Base-by-base conservation (phyloP, 1,139 yeast species). In the Candida labiduridarum region DNA sequence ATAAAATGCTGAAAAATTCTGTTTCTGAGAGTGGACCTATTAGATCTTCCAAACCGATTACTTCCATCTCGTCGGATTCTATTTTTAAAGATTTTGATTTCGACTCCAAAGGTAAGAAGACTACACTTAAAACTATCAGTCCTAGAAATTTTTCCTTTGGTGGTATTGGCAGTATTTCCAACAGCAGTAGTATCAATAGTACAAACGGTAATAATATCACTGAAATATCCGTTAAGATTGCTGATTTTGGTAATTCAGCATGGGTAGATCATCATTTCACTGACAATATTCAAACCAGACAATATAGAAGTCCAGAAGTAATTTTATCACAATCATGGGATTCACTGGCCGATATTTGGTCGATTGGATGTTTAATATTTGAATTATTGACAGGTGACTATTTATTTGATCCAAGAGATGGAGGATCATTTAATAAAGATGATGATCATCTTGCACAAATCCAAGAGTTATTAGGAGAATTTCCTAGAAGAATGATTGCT, bases 371-470 rank as follows among this genome's bases (percentile, higher is more conserved):
- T 69, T 75, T 90, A 59, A 72, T 86, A 5, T 89, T 89, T 65
- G 96, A 89, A 68, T 74, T 89, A 39, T 69, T 89, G 48, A 89
- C 96, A 3, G 96, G 96, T 4, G 96, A 90, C 66, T 89, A 85
- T 61, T 68, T 89, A 47, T 90, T 89, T 67, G 95, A 89, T 63
- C 96, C 96, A 10, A 87, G 83, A 50, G 79, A 78, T 49, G 90
- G 91, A 8, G 71, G 72, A 48, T 61, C 66, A 14, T 89, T 85
- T 62, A 69, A 78, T 52, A 87, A 87, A 63, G 91, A 88, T 64
- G 96, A 89, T 59, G 96, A 89, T 66, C 96, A 89, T 66, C 67
- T 89, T 56, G 96, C 96, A 0, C 96, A 89, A 62, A 84, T 86
- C 25, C 78, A 86, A 38, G 94, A 87, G 62, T 66, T 87, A 14